Conservation (phyloP, 768 basidiomycete genomes). For the Pilatotrama ljubarskyi region DNA sequence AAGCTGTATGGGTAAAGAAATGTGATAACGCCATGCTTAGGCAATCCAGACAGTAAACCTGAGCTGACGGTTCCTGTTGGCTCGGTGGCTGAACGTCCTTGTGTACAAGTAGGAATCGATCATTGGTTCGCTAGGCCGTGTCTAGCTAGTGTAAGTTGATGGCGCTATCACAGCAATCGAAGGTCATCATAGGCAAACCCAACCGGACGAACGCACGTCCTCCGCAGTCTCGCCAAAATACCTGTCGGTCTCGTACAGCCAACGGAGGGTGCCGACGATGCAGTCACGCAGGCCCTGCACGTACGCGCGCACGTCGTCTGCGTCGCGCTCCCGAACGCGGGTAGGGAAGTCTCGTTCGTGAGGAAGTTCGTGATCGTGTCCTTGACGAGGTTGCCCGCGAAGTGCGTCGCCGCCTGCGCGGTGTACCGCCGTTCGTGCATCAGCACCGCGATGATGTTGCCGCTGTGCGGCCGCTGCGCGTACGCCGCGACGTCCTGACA, state of each 20-base stretch:
- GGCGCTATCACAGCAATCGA: not conserved
- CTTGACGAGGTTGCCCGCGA: constrained; percentile 41
- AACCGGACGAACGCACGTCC: constrained; percentile 60
- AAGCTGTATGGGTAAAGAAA: too few relatives aligned
- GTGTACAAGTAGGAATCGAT: too few relatives aligned
- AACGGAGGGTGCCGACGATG: constrained; percentile 59
- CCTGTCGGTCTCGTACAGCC: constrained; percentile 63
- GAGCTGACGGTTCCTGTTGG: too few relatives aligned
- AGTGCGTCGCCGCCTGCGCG: constrained; percentile 51
- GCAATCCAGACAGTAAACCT: too few relatives aligned
- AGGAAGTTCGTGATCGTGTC: constrained; percentile 39
- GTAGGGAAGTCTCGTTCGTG: constrained; percentile 15
- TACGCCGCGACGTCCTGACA: constrained; percentile 60
- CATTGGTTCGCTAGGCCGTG: too few relatives aligned
- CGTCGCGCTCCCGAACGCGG: constrained; percentile 18
- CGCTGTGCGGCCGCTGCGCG: constrained; percentile 44
- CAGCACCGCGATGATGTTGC: constrained; percentile 53
- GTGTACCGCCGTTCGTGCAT: constrained; percentile 45
- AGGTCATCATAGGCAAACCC: constrained; percentile 51
- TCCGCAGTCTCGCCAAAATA: constrained; percentile 59
- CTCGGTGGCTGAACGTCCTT: too few relatives aligned
- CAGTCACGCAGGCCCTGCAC: constrained; percentile 55
- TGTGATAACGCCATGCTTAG: too few relatives aligned
- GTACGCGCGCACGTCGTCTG: constrained; percentile 37
- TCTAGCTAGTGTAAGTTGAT: not conserved